These are phyloP conservation scores for Colletotrichum sp. DNA, from an alignment of 2,329 filamentous ascomycete genomes.

Conservation along the genomic window DNA sequence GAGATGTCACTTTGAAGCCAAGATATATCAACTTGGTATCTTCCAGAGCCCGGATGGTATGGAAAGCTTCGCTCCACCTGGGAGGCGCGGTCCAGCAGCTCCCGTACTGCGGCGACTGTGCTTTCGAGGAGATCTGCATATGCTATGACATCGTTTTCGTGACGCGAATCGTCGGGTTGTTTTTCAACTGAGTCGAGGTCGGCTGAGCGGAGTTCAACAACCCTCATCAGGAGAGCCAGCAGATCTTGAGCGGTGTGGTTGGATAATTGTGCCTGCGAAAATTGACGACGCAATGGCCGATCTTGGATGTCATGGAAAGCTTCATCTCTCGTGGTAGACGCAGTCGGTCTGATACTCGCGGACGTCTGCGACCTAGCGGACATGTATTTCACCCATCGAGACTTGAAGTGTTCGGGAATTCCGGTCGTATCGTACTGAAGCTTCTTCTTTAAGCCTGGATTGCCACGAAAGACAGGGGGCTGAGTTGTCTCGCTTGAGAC, in stretches of 20 bases:
- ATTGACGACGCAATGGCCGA: background rate
- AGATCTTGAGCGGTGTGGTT: background rate
- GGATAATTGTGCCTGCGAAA: background rate
- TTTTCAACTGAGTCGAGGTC: background rate
- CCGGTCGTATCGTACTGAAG: background rate
- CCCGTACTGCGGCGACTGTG: background rate
- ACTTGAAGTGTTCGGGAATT: background rate
- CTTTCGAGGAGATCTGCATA: background rate
- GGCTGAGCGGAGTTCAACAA: background rate
- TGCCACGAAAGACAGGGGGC: background rate
- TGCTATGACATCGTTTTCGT: background rate
- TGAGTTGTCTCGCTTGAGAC: background rate
- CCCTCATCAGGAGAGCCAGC: background rate
- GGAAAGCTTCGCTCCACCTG: background rate
- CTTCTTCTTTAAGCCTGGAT: background rate
- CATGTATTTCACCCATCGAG: background rate
- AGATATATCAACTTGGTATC: background rate
- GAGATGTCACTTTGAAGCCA: background rate
- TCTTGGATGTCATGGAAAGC: background rate
- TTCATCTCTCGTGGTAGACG: background rate
- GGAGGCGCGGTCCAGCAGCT: background rate
- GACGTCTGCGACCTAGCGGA: background rate
- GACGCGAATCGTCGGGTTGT: background rate
- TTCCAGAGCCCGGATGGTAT: background rate
- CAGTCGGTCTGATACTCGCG: background rate